These are phyloP conservation scores for Vitellaria paradoxa DNA, from an alignment of 179 eudicot species.

Conservation along the genomic window DNA sequence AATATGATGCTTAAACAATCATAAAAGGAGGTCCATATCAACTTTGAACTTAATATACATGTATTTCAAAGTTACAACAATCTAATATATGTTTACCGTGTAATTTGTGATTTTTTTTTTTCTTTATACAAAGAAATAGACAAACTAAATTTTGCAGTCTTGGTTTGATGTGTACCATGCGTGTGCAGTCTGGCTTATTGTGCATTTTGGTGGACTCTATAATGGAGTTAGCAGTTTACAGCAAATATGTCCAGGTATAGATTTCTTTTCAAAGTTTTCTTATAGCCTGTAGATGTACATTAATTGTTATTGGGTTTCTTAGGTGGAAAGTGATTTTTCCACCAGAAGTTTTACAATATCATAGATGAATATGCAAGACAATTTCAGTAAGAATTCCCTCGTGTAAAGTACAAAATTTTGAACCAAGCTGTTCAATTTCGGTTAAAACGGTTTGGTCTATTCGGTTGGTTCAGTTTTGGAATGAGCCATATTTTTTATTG, in stretches of 20 bases:
- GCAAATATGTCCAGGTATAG: constrained; percentile 50
- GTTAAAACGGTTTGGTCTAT: too few species aligned
- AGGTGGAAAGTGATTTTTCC: background rate
- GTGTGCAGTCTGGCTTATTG: constrained; percentile 41
- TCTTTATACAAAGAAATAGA: background rate
- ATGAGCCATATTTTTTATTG: too few species aligned
- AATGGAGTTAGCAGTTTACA: constrained; percentile 45
- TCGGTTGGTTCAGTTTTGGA: too few species aligned
- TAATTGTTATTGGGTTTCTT: background rate
- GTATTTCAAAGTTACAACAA: too few species aligned
- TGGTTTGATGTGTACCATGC: constrained; percentile 6
- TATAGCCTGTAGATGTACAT: background rate
- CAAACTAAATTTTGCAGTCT: constrained; percentile 6
- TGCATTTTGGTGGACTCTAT: constrained; percentile 53
- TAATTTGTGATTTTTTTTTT: background rate
- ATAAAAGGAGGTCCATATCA: too few species aligned
- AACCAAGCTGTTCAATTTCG: too few species aligned
- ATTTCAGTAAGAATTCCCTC: background rate
- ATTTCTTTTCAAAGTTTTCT: constrained; percentile 4
- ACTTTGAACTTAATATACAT: too few species aligned
- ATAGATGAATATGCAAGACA: background rate
- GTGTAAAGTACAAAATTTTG: background rate
- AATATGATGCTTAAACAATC: too few species aligned
- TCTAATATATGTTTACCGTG: background rate
- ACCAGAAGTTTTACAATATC: background rate